A percentile compares a stretch with the other conserved stretches of the same genome.
Evolutionary conservation across 148 eudicot genomes (phyloP).

Genomic region (Spergularia bocconei): DNA sequence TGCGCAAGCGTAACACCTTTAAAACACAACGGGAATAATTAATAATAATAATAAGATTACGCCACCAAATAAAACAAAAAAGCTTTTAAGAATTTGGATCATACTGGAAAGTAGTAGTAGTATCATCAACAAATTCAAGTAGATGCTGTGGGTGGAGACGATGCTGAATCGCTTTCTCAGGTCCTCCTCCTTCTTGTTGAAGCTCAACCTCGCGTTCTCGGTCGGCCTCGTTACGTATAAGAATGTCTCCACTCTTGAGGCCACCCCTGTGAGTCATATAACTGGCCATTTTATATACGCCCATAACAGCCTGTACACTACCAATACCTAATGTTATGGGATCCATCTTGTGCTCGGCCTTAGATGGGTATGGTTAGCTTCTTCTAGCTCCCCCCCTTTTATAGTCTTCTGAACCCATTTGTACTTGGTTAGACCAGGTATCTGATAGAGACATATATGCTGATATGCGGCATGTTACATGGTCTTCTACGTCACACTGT

Average conservation of each 20-base stretch:
- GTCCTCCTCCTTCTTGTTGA: too few species aligned
- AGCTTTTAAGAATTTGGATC: neutral
- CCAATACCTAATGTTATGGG: neutral
- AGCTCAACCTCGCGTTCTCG: neutral
- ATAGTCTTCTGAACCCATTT: too few species aligned
- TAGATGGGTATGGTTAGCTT: neutral
- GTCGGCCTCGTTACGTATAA: neutral
- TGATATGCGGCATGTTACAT: too few species aligned
- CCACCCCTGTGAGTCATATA: neutral
- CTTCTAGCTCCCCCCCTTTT: too few species aligned
- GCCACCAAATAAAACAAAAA: neutral
- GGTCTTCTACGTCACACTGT: too few species aligned
- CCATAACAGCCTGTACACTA: neutral
- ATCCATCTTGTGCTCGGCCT: neutral
- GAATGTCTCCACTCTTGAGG: neutral
- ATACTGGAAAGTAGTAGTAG: neutral
- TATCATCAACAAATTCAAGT: neutral
- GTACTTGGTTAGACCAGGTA: too few species aligned
- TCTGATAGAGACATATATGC: too few species aligned
- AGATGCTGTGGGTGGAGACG: neutral
- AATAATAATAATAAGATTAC: neutral
- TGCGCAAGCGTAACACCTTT: slow-evolving; percentile 9
- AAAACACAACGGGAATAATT: too few species aligned
- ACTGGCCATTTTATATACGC: neutral
- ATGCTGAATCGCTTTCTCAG: neutral